Evolutionary conservation across 768 basidiomycete species (phyloP).

Genomic region (Psilocybe cubensis): DNA sequence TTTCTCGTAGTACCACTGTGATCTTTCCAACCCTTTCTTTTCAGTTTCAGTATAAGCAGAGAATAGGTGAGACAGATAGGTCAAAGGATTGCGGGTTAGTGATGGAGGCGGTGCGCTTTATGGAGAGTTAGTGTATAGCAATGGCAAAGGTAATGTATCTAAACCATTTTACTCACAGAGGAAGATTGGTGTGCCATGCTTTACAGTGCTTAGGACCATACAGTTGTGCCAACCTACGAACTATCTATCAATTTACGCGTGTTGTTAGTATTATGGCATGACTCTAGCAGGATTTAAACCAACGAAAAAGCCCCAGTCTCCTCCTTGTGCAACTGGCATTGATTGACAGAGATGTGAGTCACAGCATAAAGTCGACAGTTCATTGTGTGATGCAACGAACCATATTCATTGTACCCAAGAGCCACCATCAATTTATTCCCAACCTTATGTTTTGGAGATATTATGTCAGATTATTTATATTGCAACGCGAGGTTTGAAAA

Average conservation of each 20-base stretch:
- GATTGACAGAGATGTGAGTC: not conserved
- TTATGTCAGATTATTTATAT: slow-evolving; percentile 49
- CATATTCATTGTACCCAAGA: slow-evolving; percentile 54
- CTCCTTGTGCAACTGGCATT: slow-evolving; percentile 47
- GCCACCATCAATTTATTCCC: slow-evolving; percentile 52
- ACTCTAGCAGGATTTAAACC: not conserved
- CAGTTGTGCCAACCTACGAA: slow-evolving; percentile 23
- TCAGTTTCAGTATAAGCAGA: slow-evolving; percentile 33
- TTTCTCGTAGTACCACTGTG: slow-evolving; percentile 28
- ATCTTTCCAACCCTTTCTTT: slow-evolving; percentile 33
- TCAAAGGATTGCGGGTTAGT: not conserved
- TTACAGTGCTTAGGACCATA: slow-evolving; percentile 43
- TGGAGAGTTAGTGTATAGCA: not conserved
- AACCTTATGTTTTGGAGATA: slow-evolving; percentile 19
- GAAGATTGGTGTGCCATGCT: slow-evolving; percentile 54
- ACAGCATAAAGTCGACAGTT: not conserved
- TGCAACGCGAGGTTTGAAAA: slow-evolving; percentile 46
- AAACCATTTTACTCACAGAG: not conserved
- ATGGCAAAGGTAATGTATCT: not conserved
- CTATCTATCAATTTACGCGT: slow-evolving; percentile 24
- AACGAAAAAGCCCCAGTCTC: slow-evolving; percentile 50
- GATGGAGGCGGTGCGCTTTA: not conserved
- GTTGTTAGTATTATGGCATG: not conserved
- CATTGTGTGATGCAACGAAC: slow-evolving; percentile 24
- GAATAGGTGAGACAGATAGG: not conserved